phyloP scores from a whole-genome alignment of 495 filamentous ascomycete species.

The Glonium stellatum region DNA sequence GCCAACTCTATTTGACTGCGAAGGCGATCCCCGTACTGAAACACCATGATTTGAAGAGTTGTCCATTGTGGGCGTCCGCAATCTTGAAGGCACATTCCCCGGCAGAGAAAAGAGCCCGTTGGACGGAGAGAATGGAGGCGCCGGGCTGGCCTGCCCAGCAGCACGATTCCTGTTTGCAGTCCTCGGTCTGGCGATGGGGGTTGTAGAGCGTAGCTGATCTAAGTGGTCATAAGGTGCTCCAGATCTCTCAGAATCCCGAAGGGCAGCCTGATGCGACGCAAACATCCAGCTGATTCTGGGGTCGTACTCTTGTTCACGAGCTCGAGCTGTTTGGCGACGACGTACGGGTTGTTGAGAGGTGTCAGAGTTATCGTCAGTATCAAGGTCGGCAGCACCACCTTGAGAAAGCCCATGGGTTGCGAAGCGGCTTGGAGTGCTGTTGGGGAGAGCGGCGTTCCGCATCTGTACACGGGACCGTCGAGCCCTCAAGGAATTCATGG shows the following conservation, averaged over 20 bases:
- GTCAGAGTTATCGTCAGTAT: slow-evolving; percentile 29
- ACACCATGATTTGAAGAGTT: slow-evolving; percentile 15
- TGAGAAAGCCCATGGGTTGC: slow-evolving; percentile 14
- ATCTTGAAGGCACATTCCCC: slow-evolving; percentile 11
- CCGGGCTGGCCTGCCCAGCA: slow-evolving; percentile 14
- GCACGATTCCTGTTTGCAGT: slow-evolving; percentile 29
- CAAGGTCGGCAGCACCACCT: slow-evolving; percentile 21
- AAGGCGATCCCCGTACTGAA: slow-evolving; percentile 7
- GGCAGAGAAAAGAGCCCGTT: slow-evolving; percentile 14
- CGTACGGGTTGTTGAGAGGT: slow-evolving; percentile 11
- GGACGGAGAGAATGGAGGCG: slow-evolving; percentile 15
- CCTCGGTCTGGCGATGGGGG: slow-evolving; percentile 28
- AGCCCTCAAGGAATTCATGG: slow-evolving; percentile 14
- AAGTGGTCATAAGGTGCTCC: slow-evolving; percentile 20
- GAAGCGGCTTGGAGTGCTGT: slow-evolving; percentile 13
- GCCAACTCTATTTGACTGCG: slow-evolving; percentile 9
- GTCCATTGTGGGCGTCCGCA: slow-evolving; percentile 22
- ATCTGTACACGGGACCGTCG: slow-evolving; percentile 26
- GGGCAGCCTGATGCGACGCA: slow-evolving; percentile 25
- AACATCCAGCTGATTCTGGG: slow-evolving; percentile 33
- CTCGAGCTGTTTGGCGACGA: slow-evolving; percentile 7
- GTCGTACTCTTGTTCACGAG: slow-evolving; percentile 26
- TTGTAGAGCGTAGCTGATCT: slow-evolving; percentile 25
- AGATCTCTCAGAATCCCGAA: slow-evolving; percentile 17
- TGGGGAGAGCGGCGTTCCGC: slow-evolving; percentile 13